Evolutionary conservation across 768 basidiomycete genomes (phyloP), one percentile per base, ranked within the genome.

Genomic region (Grammothele lineata): DNA sequence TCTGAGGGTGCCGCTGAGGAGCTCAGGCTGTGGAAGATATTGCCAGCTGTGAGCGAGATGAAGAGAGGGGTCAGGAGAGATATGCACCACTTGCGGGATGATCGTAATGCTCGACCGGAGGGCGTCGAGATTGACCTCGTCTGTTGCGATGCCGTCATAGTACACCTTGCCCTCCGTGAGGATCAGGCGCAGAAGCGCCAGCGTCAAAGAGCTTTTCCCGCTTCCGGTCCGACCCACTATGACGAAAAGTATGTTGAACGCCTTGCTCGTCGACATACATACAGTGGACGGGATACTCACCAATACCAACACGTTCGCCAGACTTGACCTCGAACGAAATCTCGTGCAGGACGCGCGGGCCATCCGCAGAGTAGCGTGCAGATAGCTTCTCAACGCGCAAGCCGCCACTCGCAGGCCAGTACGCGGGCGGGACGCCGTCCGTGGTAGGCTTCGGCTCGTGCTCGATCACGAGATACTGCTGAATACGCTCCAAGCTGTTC

Each of bases 301-400:
- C 74, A 45, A 82, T 70, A 32, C 80, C 81, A 35, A 84, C 70
- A 10, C 78, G 72, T 53, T 81, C 77, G 1, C 81, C 81, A 17
- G 75, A 72, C 43, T 72, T 70, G 56, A 83, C 71, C 34, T 67
- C 64, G 50, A 81, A 75, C 12, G 68, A 66, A 40, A 83, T 58
- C 33, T 79, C 65, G 27, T 80, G 73, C 9, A 83, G 64, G 0
- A 83, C 79, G 18, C 69, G 62, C 1, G 80, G 80, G 2, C 80
- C 77, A 48, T 77, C 77, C 8, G 41, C 35, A 25, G 70, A 70
- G 51, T 76, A 77, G 33, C 68, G 66, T 2, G 78, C 78, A 22
- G 68, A 72, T 9, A 81, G 61, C 36, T 73, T 68, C 50, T 80
- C 73, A 1, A 77, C 71, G 4, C 59, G 55, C 22, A 81, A 61